Evolutionary conservation across 768 basidiomycete genomes (phyloP).

Genomic region (Tylopilus vinaceipallidus): DNA sequence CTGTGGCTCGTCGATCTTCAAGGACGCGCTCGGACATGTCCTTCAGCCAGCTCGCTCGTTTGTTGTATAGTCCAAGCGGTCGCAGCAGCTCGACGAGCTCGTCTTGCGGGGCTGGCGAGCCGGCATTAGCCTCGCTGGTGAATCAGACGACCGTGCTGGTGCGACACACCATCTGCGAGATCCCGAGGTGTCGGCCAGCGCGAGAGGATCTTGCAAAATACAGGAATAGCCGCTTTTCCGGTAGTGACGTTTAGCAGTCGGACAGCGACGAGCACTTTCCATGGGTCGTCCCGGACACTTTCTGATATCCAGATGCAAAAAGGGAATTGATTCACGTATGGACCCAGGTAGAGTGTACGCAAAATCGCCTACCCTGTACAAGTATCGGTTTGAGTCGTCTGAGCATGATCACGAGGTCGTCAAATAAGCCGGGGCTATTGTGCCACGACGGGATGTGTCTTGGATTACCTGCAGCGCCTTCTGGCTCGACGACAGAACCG

Average conservation of each 20-base stretch:
- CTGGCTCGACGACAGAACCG: neutral
- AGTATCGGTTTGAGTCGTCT: slow-evolving; percentile 31
- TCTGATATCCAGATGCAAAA: slow-evolving; percentile 35
- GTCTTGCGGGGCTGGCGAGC: slow-evolving; percentile 37
- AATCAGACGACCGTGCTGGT: neutral
- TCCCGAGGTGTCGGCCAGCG: slow-evolving; percentile 58
- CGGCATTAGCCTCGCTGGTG: neutral
- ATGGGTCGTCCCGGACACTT: slow-evolving; percentile 52
- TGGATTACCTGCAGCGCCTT: neutral
- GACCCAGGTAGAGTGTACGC: neutral
- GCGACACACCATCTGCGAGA: slow-evolving; percentile 50
- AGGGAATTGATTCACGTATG: neutral
- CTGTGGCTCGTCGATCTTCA: slow-evolving; percentile 35
- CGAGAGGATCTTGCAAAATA: slow-evolving; percentile 55
- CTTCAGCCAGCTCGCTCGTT: slow-evolving; percentile 56
- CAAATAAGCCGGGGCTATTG: slow-evolving; percentile 4
- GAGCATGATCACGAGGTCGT: slow-evolving; percentile 28
- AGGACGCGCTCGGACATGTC: slow-evolving; percentile 52
- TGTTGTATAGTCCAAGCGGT: slow-evolving; percentile 57
- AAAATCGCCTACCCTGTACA: slow-evolving; percentile 25
- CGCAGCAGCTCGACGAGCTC: slow-evolving; percentile 48
- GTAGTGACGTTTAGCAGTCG: slow-evolving; percentile 70
- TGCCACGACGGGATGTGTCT: neutral
- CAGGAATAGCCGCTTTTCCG: slow-evolving; percentile 60
- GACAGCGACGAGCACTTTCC: slow-evolving; percentile 68